These are phyloP conservation scores for Alternaria triticina DNA, from an alignment of 2,329 filamentous ascomycete genomes.

Conservation along the genomic window DNA sequence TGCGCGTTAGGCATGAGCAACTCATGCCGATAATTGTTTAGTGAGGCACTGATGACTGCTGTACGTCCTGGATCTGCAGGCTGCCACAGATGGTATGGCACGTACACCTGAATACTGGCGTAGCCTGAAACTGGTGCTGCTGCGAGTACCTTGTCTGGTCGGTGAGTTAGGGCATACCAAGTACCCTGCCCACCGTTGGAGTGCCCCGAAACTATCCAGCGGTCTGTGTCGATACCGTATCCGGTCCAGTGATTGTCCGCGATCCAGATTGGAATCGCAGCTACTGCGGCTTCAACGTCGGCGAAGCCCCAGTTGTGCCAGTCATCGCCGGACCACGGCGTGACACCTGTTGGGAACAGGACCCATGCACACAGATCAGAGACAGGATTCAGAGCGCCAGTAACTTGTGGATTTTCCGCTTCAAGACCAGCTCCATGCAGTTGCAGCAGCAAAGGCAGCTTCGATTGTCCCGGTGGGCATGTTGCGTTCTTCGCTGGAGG, in stretches of 20 bases:
- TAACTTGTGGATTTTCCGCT: constrained; percentile 55
- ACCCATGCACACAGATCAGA: constrained; percentile 63
- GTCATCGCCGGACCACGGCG: constrained; percentile 66
- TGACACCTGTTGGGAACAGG: constrained; percentile 63
- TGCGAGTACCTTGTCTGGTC: constrained; percentile 62
- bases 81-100: constrained; percentile 63
- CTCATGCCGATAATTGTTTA: constrained; percentile 63
- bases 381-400: constrained; percentile 57
- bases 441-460: constrained; percentile 57
- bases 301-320: constrained; percentile 67
- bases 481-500: constrained; percentile 55
- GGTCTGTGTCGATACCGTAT: constrained; percentile 51
- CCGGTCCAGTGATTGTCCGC: constrained; percentile 56
- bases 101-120: constrained; percentile 65
- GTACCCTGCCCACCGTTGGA: constrained; percentile 67
- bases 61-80: constrained; percentile 59
- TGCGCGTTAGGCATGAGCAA: constrained; percentile 59
- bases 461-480: constrained; percentile 23
- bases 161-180: constrained; percentile 63
- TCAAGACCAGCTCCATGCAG: constrained; percentile 66
- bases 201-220: constrained; percentile 63
- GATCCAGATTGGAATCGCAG: constrained; percentile 60
- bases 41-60: constrained; percentile 56
- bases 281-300: constrained; percentile 61
- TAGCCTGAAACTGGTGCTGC: constrained; percentile 66